Base-by-base conservation (phyloP, 495 filamentous ascomycete genomes). In the Daldinia loculata region DNA sequence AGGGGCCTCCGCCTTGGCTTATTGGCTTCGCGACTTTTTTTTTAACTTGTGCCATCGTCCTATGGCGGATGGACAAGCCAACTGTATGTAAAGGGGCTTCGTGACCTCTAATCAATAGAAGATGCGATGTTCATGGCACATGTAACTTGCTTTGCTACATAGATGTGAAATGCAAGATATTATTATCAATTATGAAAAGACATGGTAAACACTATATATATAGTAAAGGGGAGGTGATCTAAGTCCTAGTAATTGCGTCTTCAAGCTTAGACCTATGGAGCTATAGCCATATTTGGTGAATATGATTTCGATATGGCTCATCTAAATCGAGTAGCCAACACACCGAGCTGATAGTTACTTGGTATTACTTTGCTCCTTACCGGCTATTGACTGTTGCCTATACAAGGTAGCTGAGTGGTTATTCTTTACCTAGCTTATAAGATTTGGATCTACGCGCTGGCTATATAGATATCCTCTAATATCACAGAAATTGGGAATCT, bases 91-190 rank as follows among this genome's bases (percentile, higher is more conserved):
- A 55, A 36, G 34, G 17, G 63, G 55, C 12, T 58, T 43, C 22
- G 59, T 43, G 41, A 52, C 32, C 52, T 60, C 38, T 63, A 30
- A 55, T 67, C 36, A 58, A 58, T 71, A 71, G 66, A 63, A 61
- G 67, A 66, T 59, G 56, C 41, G 53, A 71, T 51, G 57, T 24
- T 19, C 38, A 60, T 52, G 62, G 27, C 56, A 59, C 38, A 36
- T 38, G 45, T 9, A 43, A 27, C 34, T 58, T 12, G 53, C 9
- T 53, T 30, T 53, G 26, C 50, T 53, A 53, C 24, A 53, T 30
- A n/a, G 15, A 53, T 53, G 50, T 53, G 50, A 53, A 53, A 27
- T 53, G 50, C 15, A 17, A 51, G 19, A 53, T 30, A 9, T n/a
- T 1, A 53, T 48, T 48, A 48, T 12, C 19, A 24, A 48, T 48